These are phyloP conservation scores for Brassica incana DNA, from an alignment of 345 rosid species.

Conservation along the genomic window DNA sequence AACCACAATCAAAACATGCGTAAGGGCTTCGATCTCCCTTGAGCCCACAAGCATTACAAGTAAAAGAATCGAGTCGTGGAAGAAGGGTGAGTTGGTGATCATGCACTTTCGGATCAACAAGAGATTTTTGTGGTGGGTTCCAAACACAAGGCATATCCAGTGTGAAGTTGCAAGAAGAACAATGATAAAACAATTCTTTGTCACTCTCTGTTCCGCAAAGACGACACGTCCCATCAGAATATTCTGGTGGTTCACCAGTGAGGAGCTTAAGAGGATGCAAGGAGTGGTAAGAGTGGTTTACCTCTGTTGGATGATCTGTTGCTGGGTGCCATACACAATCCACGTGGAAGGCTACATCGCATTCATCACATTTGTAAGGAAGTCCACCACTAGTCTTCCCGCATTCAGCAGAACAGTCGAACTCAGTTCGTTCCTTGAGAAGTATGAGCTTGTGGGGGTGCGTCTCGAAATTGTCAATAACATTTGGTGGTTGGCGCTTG, in stretches of 20 bases:
- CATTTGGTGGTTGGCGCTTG: too few relatives aligned
- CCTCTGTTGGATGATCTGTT: neutral
- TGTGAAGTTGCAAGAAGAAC: neutral
- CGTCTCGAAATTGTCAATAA: neutral
- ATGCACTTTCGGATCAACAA: neutral
- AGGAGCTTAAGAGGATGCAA: neutral
- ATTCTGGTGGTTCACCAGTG: neutral
- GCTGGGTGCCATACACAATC: neutral
- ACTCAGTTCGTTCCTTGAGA: neutral
- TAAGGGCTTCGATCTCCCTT: slow-evolving; percentile 14
- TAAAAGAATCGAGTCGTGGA: neutral
- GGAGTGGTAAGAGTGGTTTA: neutral
- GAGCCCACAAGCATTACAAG: neutral
- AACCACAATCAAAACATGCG: neutral
- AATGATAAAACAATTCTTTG: neutral
- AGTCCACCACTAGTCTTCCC: neutral
- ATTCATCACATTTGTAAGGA: neutral
- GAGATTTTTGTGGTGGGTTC: neutral
- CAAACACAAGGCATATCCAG: neutral
- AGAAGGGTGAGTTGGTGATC: slow-evolving; percentile 7
- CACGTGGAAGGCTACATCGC: neutral
- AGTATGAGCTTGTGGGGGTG: neutral
- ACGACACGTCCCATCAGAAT: slow-evolving; percentile 3
- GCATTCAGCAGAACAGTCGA: neutral
- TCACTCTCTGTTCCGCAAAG: neutral